Conservation (phyloP, 2,329 filamentous ascomycete genomes). For the Aspergillus amoenus region DNA sequence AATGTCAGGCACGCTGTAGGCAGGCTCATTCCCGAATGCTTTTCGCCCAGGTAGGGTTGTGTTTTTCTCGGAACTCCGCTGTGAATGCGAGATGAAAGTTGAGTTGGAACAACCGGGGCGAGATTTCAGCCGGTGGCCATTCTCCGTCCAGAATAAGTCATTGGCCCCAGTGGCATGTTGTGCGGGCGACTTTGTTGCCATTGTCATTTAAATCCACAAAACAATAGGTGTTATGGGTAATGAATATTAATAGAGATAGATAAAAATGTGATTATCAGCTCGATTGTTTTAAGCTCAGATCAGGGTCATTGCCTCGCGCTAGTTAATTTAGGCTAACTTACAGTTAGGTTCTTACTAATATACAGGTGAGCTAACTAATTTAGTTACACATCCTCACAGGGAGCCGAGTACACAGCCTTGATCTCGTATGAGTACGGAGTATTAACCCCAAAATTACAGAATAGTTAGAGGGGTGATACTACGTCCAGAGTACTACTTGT, state of each 20-base stretch:
- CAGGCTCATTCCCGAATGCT: background rate
- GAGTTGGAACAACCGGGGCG: background rate
- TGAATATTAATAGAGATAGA: background rate
- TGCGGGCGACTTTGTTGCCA: background rate
- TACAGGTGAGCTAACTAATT: too few species aligned
- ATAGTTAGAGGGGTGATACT: too few species aligned
- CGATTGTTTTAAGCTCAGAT: too few species aligned
- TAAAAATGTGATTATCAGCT: too few species aligned
- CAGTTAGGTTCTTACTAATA: too few species aligned
- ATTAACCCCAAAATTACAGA: too few species aligned
- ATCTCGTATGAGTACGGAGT: too few species aligned
- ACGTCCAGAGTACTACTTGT: too few species aligned
- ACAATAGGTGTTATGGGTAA: background rate
- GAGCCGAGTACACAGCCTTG: too few species aligned
- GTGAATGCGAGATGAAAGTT: background rate
- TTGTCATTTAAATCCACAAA: background rate
- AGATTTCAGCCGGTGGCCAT: background rate
- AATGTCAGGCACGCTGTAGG: constrained; percentile 18
- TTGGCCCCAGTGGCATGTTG: background rate
- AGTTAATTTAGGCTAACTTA: too few species aligned
- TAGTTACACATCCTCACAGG: too few species aligned
- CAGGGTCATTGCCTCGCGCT: too few species aligned
- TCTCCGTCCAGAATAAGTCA: background rate
- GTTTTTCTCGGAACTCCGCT: background rate
- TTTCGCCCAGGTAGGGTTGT: background rate